phyloP scores from a whole-genome alignment of 2,329 filamentous ascomycete species.

The Aurifilum marmelostoma region DNA sequence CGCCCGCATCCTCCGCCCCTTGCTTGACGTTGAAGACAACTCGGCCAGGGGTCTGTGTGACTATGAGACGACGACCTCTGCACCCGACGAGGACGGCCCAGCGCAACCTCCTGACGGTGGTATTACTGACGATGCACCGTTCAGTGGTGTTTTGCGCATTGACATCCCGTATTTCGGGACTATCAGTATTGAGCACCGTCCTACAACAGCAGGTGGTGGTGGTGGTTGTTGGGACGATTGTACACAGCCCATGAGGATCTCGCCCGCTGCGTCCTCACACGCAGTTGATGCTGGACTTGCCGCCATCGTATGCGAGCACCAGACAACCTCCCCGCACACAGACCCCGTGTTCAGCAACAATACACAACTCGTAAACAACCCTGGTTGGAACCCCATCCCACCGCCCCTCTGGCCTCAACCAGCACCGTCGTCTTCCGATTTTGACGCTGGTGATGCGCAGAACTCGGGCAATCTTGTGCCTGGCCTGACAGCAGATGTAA shows the following conservation, averaged over 20 bases:
- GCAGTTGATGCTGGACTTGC: not conserved
- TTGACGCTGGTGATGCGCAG: not conserved
- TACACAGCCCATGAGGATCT: not conserved
- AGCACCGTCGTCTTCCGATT: not conserved
- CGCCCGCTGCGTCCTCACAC: not conserved
- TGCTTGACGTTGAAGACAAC: conserved; percentile 46
- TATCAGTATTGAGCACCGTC: conserved; percentile 39
- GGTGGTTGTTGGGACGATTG: too few species aligned
- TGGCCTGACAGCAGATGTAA: conserved; percentile 26
- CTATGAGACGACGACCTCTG: conserved; percentile 34
- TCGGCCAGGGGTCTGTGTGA: conserved; percentile 35
- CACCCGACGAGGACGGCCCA: conserved; percentile 26
- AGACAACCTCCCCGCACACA: not conserved
- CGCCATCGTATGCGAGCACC: not conserved
- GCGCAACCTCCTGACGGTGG: conserved; percentile 30
- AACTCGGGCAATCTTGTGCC: conserved; percentile 16
- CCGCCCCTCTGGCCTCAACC: not conserved
- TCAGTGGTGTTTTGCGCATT: conserved; percentile 38
- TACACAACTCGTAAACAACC: not conserved
- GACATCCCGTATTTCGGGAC: conserved; percentile 48
- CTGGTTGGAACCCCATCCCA: conserved; percentile 12
- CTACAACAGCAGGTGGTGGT: not conserved
- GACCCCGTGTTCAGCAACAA: conserved; percentile 6
- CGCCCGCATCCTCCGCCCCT: conserved; percentile 37
- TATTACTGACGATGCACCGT: conserved; percentile 29